Conservation (phyloP, 2,329 filamentous ascomycete species). For the Tolypocladium cylindrosporum region DNA sequence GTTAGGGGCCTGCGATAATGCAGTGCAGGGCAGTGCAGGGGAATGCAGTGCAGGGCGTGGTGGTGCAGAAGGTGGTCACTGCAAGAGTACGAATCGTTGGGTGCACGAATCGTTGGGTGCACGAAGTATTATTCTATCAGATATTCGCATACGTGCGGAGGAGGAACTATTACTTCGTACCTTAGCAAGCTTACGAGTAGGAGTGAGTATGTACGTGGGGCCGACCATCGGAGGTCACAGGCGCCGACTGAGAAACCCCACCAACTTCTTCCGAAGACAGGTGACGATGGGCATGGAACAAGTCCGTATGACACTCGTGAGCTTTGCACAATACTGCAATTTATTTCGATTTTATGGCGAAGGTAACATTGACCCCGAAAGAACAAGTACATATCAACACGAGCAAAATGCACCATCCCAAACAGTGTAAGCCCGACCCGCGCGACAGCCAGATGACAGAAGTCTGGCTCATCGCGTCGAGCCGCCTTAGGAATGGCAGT, state of each 20-base stretch:
- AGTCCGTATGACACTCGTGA: neutral
- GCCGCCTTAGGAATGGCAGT: neutral
- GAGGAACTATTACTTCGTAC: no score
- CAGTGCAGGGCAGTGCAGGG: neutral
- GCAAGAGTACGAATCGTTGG: neutral
- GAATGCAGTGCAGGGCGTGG: neutral
- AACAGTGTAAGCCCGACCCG: neutral
- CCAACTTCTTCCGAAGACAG: neutral
- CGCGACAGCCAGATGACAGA: neutral
- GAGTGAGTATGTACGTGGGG: neutral
- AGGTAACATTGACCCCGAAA: neutral
- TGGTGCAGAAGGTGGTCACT: neutral
- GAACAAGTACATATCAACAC: neutral
- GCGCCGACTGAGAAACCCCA: neutral
- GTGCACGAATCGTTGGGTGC: neutral
- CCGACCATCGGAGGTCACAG: neutral
- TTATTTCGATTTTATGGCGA: neutral
- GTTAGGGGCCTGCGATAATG: neutral
- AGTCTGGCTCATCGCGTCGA: neutral
- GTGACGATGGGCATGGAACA: neutral
- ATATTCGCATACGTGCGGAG: no score
- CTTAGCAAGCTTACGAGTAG: no score
- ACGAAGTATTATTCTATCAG: neutral
- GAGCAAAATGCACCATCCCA: neutral
- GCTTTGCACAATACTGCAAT: neutral